These are phyloP conservation scores for Komagataea norvegica DNA, from an alignment of 1,139 yeast species.

Conservation along the genomic window DNA sequence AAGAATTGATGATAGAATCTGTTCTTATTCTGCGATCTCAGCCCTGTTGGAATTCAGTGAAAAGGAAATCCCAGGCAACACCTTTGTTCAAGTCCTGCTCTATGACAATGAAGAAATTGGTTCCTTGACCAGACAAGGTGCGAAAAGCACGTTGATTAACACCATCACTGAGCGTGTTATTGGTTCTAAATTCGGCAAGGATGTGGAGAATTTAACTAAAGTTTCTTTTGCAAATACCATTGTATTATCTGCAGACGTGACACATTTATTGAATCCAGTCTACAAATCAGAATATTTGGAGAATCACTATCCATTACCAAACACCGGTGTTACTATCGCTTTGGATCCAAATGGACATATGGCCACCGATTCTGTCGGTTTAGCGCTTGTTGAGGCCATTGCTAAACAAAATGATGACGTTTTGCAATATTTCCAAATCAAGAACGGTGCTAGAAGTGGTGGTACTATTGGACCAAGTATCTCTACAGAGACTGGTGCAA, in stretches of 20 bases:
- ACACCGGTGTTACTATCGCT: constrained; percentile 66
- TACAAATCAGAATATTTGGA: constrained; percentile 60
- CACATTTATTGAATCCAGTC: constrained; percentile 60
- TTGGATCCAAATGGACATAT: constrained; percentile 76
- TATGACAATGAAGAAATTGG: constrained; percentile 66
- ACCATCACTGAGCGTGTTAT: constrained; percentile 40
- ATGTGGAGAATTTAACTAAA: constrained; percentile 27
- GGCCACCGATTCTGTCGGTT: constrained; percentile 73
- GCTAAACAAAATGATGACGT: constrained; percentile 57
- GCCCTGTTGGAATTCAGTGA: constrained; percentile 43
- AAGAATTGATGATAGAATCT: constrained; percentile 60
- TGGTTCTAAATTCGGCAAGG: constrained; percentile 18
- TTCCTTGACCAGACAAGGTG: constrained; percentile 54
- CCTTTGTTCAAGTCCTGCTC: constrained; percentile 47
- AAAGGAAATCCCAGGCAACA: constrained; percentile 29
- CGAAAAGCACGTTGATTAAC: constrained; percentile 49
- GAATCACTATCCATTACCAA: constrained; percentile 72
- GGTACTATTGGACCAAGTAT: constrained; percentile 78
- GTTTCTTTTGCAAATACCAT: constrained; percentile 50
- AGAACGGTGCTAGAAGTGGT: constrained; percentile 71
- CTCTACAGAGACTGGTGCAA: constrained; percentile 61
- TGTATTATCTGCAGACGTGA: constrained; percentile 63
- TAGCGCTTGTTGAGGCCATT: constrained; percentile 60
- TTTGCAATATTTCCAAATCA: constrained; percentile 64
- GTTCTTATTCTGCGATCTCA: constrained; percentile 55